Base-by-base conservation (phyloP, 139 green algal genomes). In the Ettlia oleoabundans region DNA sequence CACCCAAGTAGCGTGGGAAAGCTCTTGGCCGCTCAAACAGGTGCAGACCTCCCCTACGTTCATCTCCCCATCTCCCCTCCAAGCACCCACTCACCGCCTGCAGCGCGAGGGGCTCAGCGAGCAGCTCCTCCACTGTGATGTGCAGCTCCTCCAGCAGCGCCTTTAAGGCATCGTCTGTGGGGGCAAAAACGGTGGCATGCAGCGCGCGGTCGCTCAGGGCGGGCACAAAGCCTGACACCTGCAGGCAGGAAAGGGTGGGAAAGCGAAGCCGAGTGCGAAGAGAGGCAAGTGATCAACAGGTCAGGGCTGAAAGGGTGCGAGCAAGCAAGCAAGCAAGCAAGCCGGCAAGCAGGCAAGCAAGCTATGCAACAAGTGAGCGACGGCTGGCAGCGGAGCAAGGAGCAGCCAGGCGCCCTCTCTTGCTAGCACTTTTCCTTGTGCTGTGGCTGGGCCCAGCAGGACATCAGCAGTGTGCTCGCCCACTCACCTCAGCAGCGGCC, bases 141-240 rank as follows among this genome's bases (percentile, higher is more conserved):
- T 24, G 26, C 70, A 84, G 68, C 2, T 35, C 66, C 30, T 24
- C 33, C 55, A 76, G 67, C 33, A 19, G 2, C 2, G 28, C 40
- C 4, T 52, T 53, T 67, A 88, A 85, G 33, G 83, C 83, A 5
- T 38, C 40, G 51, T 88, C 61, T 33, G 65, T 82, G 41, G 83
- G 83, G 19, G 76, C 68, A 71, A 88, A 88, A n/a, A 85, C 51
- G 26, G 83, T 88, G 61, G 76, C 83, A 4, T 53, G 10, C 38
- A 88, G 69, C 28, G 47, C 40, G 51, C 43, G 52, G 69, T 81
- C 53, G 38, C 32, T 40, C 26, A 85, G 69, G 13, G 83, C 67
- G 43, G 51, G 41, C 28, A 32, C 41, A 51, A 88, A 68, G 51
- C 83, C 84, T 22, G 84, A 51, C 15, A 51, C 83, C 74, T 84